Base-by-base conservation (phyloP, 2,329 filamentous ascomycete genomes). In the Botrytis deweyae region DNA sequence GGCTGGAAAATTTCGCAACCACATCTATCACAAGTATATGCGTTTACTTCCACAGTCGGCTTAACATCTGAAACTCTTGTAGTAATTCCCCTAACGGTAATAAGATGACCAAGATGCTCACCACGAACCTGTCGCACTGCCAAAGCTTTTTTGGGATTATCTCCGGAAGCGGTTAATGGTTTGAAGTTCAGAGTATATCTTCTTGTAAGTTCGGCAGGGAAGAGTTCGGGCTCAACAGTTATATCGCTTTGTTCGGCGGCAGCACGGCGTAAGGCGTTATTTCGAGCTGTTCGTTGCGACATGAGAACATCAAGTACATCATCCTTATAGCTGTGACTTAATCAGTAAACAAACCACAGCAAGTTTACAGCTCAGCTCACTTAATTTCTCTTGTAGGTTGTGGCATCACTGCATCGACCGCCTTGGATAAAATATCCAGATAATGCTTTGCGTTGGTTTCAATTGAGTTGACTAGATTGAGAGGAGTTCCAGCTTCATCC, bases 1-100 rank as follows among this genome's bases (percentile, higher is more conserved):
- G 97, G 95, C 84, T 99, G 96, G 87, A 98, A 99, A 80, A 99
- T 95, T 84, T 99, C 96, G 81, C 92, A 95, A 74, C 96, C 96
- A 80, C 96, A 99, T 75, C 94, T 91, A 83, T 99, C 96, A 84
- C 96, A 99, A 71, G 95, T 96, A 84, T 99, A 99, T 55, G 96
- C 96, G 82, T 97, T 98, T 81, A 99, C 97, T 81, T 95, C 93
- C n/a, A 98, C 93, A 18, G 96, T 91, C 55, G 96, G 96, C 86
- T 99, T 99, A 79, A 99, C 96, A 81, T 99, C 96, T 3, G 96
- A 98, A 1, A 98, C 96, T 80, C 96, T 89, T 1, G 96, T 99
- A 3, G 95, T 91, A 76, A 99, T 99, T 76, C 95, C 95, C 74
- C 96, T 91, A 67, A 99, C 89, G 7, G 96, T 98, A 82, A 99